These are phyloP conservation scores for Boletellus ananiceps DNA, from an alignment of 768 basidiomycete species.

Conservation along the genomic window DNA sequence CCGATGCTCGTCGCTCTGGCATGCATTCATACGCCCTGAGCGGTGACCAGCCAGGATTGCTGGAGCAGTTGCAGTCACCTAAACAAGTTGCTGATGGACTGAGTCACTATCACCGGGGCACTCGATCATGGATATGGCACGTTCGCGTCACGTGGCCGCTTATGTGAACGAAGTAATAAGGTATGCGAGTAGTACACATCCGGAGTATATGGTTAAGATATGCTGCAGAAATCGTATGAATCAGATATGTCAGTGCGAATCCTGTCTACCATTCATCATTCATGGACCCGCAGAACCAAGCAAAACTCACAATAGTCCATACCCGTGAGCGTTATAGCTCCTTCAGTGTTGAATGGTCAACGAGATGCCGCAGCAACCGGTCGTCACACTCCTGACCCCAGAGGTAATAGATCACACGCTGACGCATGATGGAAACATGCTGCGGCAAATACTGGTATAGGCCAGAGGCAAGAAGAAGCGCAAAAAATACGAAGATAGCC, in stretches of 20 bases:
- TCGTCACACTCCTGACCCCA: conserved; percentile 49
- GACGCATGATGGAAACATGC: conserved; percentile 50
- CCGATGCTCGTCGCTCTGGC: no score
- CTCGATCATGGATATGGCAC: not conserved
- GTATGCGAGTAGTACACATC: conserved; percentile 15
- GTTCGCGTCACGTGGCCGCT: conserved; percentile 2
- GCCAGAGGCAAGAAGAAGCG: conserved; percentile 47
- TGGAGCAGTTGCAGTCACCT: no score
- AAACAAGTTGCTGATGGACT: not conserved
- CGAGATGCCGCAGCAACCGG: conserved; percentile 26
- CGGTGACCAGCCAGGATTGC: no score
- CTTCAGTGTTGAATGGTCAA: conserved; percentile 26
- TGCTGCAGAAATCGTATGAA: conserved; percentile 1
- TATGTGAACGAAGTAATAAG: not conserved
- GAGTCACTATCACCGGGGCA: no score
- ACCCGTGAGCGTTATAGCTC: conserved; percentile 20
- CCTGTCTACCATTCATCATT: conserved; percentile 11
- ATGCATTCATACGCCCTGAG: no score
- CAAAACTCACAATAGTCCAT: conserved; percentile 12
- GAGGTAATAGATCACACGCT: conserved; percentile 59
- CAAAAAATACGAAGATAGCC: conserved; percentile 36
- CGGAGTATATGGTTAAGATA: conserved; percentile 12
- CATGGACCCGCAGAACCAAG: not conserved
- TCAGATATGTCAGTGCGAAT: conserved; percentile 1
- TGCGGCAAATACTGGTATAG: conserved; percentile 56